phyloP scores from a whole-genome alignment of 129 eudicot genomes.

The Flaveria ramosissima region DNA sequence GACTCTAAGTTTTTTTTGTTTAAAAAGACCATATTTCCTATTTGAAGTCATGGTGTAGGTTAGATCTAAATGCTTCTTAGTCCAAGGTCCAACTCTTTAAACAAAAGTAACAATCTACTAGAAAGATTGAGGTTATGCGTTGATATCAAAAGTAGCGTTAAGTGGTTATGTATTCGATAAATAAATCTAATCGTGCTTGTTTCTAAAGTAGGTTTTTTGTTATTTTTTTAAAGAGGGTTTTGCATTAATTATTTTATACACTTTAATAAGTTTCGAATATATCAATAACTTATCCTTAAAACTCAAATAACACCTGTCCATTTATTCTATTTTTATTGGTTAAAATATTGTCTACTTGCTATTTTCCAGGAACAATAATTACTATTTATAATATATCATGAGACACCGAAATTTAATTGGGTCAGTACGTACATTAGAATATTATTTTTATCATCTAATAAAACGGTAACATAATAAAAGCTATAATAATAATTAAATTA shows the following conservation, averaged over 20 bases:
- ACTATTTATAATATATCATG: neutral
- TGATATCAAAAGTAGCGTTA: neutral
- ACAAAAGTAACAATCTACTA: too few species aligned
- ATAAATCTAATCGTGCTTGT: neutral
- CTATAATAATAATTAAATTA: neutral
- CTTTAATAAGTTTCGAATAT: neutral
- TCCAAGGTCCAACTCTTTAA: too few species aligned
- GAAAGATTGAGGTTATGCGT: neutral
- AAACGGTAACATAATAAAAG: slow-evolving; percentile 25
- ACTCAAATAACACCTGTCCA: slow-evolving; percentile 2
- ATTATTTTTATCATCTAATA: slow-evolving; percentile 18
- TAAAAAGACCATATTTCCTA: too few species aligned
- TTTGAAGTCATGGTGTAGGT: too few species aligned
- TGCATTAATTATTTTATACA: neutral
- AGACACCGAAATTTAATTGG: slow-evolving; percentile 26
- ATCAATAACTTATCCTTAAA: neutral
- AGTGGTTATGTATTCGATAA: neutral
- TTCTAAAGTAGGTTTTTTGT: neutral
- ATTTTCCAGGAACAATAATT: neutral
- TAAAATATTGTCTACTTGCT: slow-evolving; percentile 7
- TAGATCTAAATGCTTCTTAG: too few species aligned
- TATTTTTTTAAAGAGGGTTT: neutral
- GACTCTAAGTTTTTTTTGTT: too few species aligned
- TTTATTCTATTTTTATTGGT: slow-evolving; percentile 8
- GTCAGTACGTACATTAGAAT: slow-evolving; percentile 22